phyloP scores from a whole-genome alignment of 1,139 yeast species.

The Zygosaccharomyces pseudobailii region DNA sequence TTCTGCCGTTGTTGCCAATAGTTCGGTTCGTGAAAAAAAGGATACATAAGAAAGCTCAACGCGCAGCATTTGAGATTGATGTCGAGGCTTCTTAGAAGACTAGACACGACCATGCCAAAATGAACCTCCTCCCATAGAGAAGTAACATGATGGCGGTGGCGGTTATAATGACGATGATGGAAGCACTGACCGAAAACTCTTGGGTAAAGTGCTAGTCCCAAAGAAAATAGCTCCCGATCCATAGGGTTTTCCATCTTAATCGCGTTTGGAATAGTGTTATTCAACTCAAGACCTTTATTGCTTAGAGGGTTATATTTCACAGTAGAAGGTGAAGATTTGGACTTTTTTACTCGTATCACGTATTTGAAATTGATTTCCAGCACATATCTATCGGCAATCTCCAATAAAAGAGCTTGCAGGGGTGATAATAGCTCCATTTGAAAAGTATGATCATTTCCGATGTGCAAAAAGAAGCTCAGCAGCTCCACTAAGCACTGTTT shows the following conservation, averaged over 20 bases:
- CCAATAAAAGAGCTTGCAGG: constrained; percentile 14
- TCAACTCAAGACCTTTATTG: constrained; percentile 17
- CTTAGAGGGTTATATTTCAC: constrained; percentile 17
- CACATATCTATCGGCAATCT: constrained; percentile 17
- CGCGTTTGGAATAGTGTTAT: constrained; percentile 21
- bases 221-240: constrained; percentile 19
- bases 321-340: constrained; percentile 5
- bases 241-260: constrained; percentile 19
- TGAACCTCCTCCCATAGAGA: constrained; percentile 17
- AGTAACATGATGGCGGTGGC: background rate
- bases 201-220: constrained; percentile 19
- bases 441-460: background rate
- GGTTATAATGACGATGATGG: background rate
- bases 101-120: constrained; percentile 20
- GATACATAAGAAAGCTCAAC: constrained; percentile 19
- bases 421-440: constrained; percentile 6
- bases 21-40: constrained; percentile 15
- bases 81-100: constrained; percentile 24
- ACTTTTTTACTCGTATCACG: constrained; percentile 12
- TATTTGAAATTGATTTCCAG: constrained; percentile 23
- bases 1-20: constrained; percentile 17
- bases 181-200: background rate
- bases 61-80: constrained; percentile 23
- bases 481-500: constrained; percentile 13
- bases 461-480: constrained; percentile 10